Percentiles rank a stretch among this genome's conserved stretches.
Conservation (phyloP, 352 stramenopile species). For the Globisporangium alternatum region DNA sequence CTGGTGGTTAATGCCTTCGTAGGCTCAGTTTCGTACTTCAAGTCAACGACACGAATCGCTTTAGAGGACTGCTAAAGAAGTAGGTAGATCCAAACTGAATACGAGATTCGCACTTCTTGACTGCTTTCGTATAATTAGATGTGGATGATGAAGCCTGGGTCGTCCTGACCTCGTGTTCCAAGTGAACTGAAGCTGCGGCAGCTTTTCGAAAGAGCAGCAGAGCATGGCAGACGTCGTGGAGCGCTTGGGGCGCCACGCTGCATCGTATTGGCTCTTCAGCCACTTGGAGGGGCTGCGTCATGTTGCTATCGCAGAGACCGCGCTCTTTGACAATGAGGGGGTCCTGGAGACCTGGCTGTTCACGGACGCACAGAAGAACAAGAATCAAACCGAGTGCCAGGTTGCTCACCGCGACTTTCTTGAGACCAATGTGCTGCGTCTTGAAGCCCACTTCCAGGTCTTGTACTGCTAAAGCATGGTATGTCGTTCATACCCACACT, state of each 20-base stretch:
- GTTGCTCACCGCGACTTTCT: slow-evolving; percentile 19
- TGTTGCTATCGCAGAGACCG: slow-evolving; percentile 33
- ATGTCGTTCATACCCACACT: not conserved
- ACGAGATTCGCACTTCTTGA: no score
- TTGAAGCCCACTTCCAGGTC: slow-evolving; percentile 40
- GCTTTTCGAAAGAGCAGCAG: not conserved
- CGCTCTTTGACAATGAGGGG: slow-evolving; percentile 40
- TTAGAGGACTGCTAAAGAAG: no score
- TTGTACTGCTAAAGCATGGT: not conserved
- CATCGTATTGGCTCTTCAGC: slow-evolving; percentile 36
- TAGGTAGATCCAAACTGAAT: no score
- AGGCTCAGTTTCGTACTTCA: no score
- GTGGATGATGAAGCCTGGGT: no score
- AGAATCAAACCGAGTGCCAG: slow-evolving; percentile 11
- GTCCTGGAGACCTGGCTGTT: slow-evolving; percentile 36
- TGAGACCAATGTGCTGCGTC: slow-evolving; percentile 33
- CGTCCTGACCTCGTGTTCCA: no score
- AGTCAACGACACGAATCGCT: no score
- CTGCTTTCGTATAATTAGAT: no score
- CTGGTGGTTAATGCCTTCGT: no score
- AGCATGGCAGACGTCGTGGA: not conserved
- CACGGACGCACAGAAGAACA: slow-evolving; percentile 3
- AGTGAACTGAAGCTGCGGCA: no score
- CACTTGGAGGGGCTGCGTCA: slow-evolving; percentile 22
- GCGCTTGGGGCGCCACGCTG: slow-evolving; percentile 13